Evolutionary conservation across 1,139 yeast species (phyloP).

Genomic region (Lodderomyces orthopsilosis): DNA sequence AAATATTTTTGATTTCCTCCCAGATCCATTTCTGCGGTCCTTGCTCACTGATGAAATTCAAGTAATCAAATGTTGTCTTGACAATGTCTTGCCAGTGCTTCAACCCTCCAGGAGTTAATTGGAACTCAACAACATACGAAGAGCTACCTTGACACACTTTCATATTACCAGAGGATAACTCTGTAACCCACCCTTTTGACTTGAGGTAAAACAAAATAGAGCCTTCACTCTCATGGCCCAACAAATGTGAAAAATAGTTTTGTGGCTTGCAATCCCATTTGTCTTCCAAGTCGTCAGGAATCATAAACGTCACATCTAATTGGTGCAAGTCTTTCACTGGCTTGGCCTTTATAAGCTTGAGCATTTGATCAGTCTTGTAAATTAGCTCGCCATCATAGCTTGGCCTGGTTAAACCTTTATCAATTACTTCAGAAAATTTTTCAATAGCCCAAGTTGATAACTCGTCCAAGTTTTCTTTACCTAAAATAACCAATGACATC

Average conservation of each 20-base stretch:
- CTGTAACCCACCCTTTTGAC: slow-evolving; percentile 71
- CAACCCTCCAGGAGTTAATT: slow-evolving; percentile 73
- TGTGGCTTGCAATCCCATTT: slow-evolving; percentile 70
- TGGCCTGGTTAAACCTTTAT: slow-evolving; percentile 53
- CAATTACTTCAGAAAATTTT: slow-evolving; percentile 63
- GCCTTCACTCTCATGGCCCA: slow-evolving; percentile 91
- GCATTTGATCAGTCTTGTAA: slow-evolving; percentile 44
- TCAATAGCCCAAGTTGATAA: slow-evolving; percentile 68
- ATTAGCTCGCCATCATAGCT: slow-evolving; percentile 36
- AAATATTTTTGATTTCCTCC: slow-evolving; percentile 47
- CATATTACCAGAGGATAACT: slow-evolving; percentile 71
- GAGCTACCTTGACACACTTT: slow-evolving; percentile 70
- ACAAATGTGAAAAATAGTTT: slow-evolving; percentile 69
- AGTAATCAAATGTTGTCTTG: slow-evolving; percentile 63
- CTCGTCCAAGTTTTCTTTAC: slow-evolving; percentile 74
- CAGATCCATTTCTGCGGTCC: slow-evolving; percentile 63
- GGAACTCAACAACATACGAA: slow-evolving; percentile 64
- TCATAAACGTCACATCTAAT: slow-evolving; percentile 63
- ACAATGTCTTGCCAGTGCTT: slow-evolving; percentile 60
- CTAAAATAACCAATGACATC: slow-evolving; percentile 84
- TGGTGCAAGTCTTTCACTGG: slow-evolving; percentile 80
- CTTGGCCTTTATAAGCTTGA: slow-evolving; percentile 59
- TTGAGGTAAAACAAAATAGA: slow-evolving; percentile 72
- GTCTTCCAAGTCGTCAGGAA: slow-evolving; percentile 67
- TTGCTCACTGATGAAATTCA: slow-evolving; percentile 48